Conservation (phyloP, 768 basidiomycete species). For the Mycena metata region DNA sequence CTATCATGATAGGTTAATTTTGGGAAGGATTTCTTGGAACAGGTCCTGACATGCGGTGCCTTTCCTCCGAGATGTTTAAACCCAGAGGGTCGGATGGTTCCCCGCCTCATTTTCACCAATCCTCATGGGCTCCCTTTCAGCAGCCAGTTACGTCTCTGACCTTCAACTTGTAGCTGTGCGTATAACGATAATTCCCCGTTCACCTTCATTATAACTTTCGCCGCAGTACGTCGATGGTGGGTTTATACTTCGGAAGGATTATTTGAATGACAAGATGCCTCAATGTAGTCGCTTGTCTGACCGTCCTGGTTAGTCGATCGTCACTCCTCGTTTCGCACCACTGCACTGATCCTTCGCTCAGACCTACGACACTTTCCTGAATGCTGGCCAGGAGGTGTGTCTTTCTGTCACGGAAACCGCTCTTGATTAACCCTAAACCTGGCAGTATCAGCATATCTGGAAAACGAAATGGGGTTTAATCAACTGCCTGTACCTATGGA, state of each 20-base stretch:
- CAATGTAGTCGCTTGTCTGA: conserved; percentile 8
- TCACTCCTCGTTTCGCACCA: not conserved
- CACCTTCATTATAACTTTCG: no score
- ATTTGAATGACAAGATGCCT: not conserved
- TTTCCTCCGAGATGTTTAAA: no score
- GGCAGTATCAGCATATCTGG: conserved; percentile 39
- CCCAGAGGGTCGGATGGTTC: no score
- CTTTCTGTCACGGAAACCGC: not conserved
- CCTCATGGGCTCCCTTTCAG: no score
- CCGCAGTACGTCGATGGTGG: conserved; percentile 21
- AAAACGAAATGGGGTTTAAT: conserved; percentile 39
- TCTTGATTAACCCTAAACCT: not conserved
- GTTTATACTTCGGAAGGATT: not conserved
- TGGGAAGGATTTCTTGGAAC: no score
- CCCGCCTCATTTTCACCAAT: no score
- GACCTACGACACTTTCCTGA: conserved; percentile 29
- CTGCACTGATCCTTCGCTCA: not conserved
- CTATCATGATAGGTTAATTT: no score
- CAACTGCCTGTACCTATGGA: conserved; percentile 44
- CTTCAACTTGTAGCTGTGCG: no score
- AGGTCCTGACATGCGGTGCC: no score
- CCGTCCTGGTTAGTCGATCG: not conserved
- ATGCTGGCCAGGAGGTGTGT: conserved; percentile 11
- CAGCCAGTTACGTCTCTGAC: no score
- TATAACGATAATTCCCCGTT: no score